Evolutionary conservation across 768 basidiomycete genomes (phyloP).

Genomic region (Rhodotorula sphaerocarpa): DNA sequence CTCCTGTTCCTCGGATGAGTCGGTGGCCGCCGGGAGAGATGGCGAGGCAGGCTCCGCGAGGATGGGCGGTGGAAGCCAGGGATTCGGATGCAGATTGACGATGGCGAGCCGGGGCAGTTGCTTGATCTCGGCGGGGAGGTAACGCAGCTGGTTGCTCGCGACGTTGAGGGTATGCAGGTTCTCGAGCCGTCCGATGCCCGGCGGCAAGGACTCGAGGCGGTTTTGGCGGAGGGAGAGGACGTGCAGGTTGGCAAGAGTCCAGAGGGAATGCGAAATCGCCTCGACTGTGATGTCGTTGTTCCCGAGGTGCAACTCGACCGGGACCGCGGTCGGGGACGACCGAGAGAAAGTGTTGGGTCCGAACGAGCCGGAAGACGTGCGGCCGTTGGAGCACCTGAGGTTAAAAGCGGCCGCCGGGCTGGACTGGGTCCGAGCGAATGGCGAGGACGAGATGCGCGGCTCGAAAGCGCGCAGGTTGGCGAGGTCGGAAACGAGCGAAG

Average conservation of each 20-base stretch:
- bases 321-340: neutral
- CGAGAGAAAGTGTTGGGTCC: slow-evolving; percentile 1
- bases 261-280: slow-evolving; percentile 30
- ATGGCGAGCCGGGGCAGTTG: slow-evolving; percentile 6
- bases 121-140: slow-evolving; percentile 29
- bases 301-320: slow-evolving; percentile 24
- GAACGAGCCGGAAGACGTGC: slow-evolving; percentile 5
- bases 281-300: slow-evolving; percentile 23
- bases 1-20: no score
- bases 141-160: slow-evolving; percentile 15
- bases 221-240: slow-evolving; percentile 29
- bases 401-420: neutral
- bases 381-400: neutral
- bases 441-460: neutral
- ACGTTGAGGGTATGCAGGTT: slow-evolving; percentile 23
- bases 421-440: neutral
- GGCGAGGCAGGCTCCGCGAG: neutral
- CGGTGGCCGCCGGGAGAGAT: no score
- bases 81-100: slow-evolving; percentile 28
- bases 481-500: slow-evolving; percentile 21
- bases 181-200: slow-evolving; percentile 23
- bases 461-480: slow-evolving; percentile 1
- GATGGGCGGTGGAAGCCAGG: slow-evolving; percentile 16
- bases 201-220: slow-evolving; percentile 27
- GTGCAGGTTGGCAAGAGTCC: slow-evolving; percentile 26